Base-by-base conservation (phyloP, 495 filamentous ascomycete species). In the Penicillium subrubescens region DNA sequence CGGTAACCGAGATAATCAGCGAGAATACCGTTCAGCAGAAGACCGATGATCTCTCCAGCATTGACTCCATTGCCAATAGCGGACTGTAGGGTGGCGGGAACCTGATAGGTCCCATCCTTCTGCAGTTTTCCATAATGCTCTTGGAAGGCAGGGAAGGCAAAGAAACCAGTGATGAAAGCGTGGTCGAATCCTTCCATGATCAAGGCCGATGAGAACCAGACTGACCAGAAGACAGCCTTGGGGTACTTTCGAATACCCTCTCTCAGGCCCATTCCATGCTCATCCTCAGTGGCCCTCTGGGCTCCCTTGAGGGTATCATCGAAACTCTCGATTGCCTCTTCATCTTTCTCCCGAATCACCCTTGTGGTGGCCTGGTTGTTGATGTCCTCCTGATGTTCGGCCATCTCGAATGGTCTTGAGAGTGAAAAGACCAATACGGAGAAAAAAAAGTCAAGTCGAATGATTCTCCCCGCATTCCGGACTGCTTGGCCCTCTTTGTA, bases 31-130 rank as follows among this genome's bases (percentile, higher is more conserved):
- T 89, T 90, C 67, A 90, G 79, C 60, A 89, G 67, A 8, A 91
- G 78, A 53, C 89, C 89, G 56, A 92, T 81, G 44, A 91, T 83
- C 68, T 90, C 88, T n/a, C 89, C 89, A 60, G 81, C 71, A 19
- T 73, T 69, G 7, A 73, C 78, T 43, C 78, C 87, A 68, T 90
- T 90, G 41, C 82, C 85, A 23, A 92, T 76, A 23, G 85, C 89
- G 2, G 88, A 78, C 65, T 91, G 87, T 86, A 88, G 90, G 25
- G 67, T 60, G 2, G 82, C 80, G 29, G 79, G 65, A 33, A 86
- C 67, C 25, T 76, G 67, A 64, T 81, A 83, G 6, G 62, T 61
- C 8, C 79, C 77, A 54, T 79, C 67, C 1, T 61, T 55, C 15
- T 65, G 55, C 10, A 63, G 67, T 3, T 60, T 43, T 23, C 80